A percentile compares a stretch with the other conserved stretches of the same genome.
phyloP scores from a whole-genome alignment of 768 basidiomycete genomes.

The Psilocybe azurescens region DNA sequence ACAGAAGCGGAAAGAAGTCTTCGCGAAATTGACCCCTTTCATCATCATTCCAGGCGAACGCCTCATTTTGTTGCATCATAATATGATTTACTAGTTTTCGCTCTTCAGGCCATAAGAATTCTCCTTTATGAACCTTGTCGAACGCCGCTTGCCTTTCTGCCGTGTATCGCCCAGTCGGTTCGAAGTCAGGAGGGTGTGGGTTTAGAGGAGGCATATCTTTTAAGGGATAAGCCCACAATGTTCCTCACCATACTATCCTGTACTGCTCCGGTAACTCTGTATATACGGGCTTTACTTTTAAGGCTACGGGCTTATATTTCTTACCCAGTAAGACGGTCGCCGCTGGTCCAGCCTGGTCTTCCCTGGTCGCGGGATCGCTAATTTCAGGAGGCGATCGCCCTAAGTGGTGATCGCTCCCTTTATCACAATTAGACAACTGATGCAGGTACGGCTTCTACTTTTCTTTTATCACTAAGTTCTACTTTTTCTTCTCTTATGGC shows the following conservation, averaged over 20 bases:
- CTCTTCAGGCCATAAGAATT: no score
- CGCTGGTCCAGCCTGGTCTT: background rate
- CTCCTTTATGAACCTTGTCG: no score
- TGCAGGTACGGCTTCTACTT: background rate
- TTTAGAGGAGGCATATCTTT: slow-evolving; percentile 24
- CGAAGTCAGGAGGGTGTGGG: slow-evolving; percentile 7
- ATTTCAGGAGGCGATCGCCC: no score
- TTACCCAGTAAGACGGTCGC: slow-evolving; percentile 5
- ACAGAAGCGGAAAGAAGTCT: slow-evolving; percentile 39
- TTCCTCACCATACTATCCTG: slow-evolving; percentile 25
- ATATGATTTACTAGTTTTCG: no score
- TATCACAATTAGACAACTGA: no score
- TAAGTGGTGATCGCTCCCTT: no score
- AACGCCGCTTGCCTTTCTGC: no score
- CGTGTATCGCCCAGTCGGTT: no score
- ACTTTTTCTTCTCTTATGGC: no score
- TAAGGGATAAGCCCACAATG: slow-evolving; percentile 33
- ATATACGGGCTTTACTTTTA: slow-evolving; percentile 30
- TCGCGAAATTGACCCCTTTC: no score
- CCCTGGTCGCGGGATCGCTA: background rate
- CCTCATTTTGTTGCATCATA: no score
- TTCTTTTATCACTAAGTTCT: background rate
- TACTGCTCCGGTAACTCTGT: slow-evolving; percentile 27
- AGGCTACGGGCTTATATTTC: slow-evolving; percentile 38
- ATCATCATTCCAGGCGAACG: no score